These are phyloP conservation scores for Leptographium procerum DNA, from an alignment of 2,329 filamentous ascomycete genomes.

Conservation along the genomic window DNA sequence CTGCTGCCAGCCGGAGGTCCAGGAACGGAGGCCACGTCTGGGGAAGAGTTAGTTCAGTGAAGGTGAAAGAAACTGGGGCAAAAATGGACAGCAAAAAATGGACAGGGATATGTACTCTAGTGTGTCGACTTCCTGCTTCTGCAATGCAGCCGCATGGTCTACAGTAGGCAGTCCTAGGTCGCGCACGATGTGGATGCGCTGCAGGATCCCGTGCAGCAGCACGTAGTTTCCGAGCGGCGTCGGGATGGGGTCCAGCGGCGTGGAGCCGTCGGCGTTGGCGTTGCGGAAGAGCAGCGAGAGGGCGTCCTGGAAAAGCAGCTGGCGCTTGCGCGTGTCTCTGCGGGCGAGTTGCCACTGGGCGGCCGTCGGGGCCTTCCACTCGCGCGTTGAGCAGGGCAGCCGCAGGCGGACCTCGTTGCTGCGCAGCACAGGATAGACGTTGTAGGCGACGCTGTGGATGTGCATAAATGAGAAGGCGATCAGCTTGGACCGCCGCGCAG, in stretches of 20 bases:
- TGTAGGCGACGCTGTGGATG: slow-evolving; percentile 50
- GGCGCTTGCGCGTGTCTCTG: not conserved
- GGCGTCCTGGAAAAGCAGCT: slow-evolving; percentile 20
- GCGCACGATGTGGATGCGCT: slow-evolving; percentile 40
- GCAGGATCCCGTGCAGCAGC: slow-evolving; percentile 40
- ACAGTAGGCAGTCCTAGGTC: slow-evolving; percentile 8
- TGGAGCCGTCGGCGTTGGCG: slow-evolving; percentile 21
- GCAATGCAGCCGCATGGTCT: slow-evolving; percentile 13
- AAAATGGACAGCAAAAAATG: not conserved
- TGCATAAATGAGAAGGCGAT: slow-evolving; percentile 45
- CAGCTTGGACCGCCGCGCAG: slow-evolving; percentile 40
- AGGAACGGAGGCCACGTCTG: slow-evolving; percentile 28
- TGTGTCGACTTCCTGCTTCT: not conserved
- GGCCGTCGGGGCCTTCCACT: slow-evolving; percentile 42
- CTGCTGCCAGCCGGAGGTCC: slow-evolving; percentile 41
- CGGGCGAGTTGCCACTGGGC: slow-evolving; percentile 33
- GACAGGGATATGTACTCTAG: not conserved
- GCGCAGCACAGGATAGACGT: slow-evolving; percentile 45
- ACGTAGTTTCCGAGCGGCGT: slow-evolving; percentile 36
- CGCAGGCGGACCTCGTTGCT: slow-evolving; percentile 42
- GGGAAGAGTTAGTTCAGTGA: slow-evolving; percentile 5
- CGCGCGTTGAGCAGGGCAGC: slow-evolving; percentile 40
- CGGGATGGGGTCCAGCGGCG: slow-evolving; percentile 11
- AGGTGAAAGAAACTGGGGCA: not conserved
- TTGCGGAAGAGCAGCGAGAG: slow-evolving; percentile 19